phyloP scores from a whole-genome alignment of 2,329 filamentous ascomycete species.

The Phyllosticta paracitricarpa region DNA sequence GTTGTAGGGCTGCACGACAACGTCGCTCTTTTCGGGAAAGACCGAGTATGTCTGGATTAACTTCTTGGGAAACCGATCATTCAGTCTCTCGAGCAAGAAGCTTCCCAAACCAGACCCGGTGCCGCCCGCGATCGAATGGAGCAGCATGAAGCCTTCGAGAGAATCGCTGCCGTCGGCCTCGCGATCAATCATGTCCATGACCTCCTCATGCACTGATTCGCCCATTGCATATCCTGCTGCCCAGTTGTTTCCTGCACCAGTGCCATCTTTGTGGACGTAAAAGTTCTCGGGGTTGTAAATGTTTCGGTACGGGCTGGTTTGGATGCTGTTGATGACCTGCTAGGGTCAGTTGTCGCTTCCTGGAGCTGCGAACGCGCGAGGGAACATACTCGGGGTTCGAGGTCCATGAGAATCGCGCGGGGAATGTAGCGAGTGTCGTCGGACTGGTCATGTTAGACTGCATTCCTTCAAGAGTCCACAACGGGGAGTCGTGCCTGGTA shows the following conservation, averaged over 20 bases:
- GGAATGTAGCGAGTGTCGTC: slow-evolving; percentile 98
- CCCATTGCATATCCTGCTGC: slow-evolving; percentile 91
- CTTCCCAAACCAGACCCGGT: slow-evolving; percentile 94
- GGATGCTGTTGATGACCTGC: slow-evolving; percentile 80
- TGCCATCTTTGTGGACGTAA: slow-evolving; percentile 87
- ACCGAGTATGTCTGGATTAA: slow-evolving; percentile 98
- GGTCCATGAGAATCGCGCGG: slow-evolving; percentile 84
- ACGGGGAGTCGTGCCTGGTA: slow-evolving; percentile 52
- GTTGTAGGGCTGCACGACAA: slow-evolving; percentile 98
- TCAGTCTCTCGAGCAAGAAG: slow-evolving; percentile 87
- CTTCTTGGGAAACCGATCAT: slow-evolving; percentile 97
- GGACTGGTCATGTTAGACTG: slow-evolving; percentile 45
- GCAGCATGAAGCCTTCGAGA: slow-evolving; percentile 96
- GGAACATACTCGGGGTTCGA: slow-evolving; percentile 69
- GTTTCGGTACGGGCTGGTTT: slow-evolving; percentile 89
- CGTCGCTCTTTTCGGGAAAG: slow-evolving; percentile 86
- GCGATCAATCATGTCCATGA: slow-evolving; percentile 98
- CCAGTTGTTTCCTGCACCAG: slow-evolving; percentile 97
- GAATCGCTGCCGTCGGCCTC: slow-evolving; percentile 98
- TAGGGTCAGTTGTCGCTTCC: not conserved
- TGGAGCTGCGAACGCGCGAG: not conserved
- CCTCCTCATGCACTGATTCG: slow-evolving; percentile 85
- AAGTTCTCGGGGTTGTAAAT: slow-evolving; percentile 99
- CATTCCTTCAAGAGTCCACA: not conserved
- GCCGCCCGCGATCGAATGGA: slow-evolving; percentile 95